These are phyloP conservation scores for Bromus sterilis DNA, from an alignment of 176 grass and related monocot genomes.

Conservation along the genomic window DNA sequence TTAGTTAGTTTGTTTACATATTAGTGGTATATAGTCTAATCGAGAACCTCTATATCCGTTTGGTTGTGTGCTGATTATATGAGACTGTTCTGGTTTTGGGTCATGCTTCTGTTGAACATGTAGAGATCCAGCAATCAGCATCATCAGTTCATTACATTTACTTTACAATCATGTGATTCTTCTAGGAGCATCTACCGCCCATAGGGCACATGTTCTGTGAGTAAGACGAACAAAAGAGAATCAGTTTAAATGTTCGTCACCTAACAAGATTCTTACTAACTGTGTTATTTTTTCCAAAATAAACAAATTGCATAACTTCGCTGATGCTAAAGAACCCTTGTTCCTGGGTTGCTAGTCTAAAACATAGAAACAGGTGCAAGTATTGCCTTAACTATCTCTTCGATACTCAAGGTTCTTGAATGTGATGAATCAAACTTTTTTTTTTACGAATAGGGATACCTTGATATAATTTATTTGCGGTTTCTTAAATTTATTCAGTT, in stretches of 20 bases:
- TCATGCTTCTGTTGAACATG: not conserved
- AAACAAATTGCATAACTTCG: not conserved
- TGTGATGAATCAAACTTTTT: not conserved
- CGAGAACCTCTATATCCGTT: not conserved
- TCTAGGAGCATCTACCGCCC: not conserved
- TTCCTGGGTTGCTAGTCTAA: not conserved
- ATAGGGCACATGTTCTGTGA: not conserved
- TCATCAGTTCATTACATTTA: not conserved
- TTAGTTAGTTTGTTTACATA: not conserved
- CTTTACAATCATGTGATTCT: not conserved
- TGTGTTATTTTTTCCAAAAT: not conserved
- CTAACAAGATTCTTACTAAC: not conserved
- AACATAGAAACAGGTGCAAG: not conserved
- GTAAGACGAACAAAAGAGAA: not conserved
- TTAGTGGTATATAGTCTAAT: not conserved
- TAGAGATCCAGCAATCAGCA: not conserved
- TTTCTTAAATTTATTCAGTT: not conserved
- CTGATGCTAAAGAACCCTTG: not conserved
- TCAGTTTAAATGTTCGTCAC: not conserved
- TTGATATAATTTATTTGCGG: not conserved
- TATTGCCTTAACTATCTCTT: not conserved
- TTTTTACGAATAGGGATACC: not conserved
- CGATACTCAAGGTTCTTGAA: not conserved
- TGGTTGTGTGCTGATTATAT: not conserved
- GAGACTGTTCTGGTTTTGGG: not conserved